Percentiles rank a stretch among this genome's conserved stretches.
phyloP scores from a whole-genome alignment of 2,329 filamentous ascomycete species.

The Cladophialophora chaetospira region DNA sequence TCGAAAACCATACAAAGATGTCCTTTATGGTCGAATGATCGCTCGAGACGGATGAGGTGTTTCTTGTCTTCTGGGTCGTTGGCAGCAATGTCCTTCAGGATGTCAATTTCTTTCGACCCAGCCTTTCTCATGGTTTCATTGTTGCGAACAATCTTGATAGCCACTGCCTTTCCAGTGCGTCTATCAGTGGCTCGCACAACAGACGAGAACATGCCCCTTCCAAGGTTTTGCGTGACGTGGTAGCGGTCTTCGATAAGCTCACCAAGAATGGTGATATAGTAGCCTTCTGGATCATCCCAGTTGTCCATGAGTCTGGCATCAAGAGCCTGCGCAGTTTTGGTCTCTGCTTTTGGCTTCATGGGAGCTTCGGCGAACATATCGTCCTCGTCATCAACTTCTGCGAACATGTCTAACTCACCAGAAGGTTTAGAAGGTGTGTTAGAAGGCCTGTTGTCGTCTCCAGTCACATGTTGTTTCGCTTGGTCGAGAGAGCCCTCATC shows the following conservation, averaged over 20 bases:
- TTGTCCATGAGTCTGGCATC: slow-evolving; percentile 83
- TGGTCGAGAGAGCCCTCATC: slow-evolving; percentile 59
- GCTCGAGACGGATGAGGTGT: slow-evolving; percentile 84
- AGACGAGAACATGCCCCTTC: slow-evolving; percentile 94
- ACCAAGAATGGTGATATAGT: slow-evolving; percentile 91
- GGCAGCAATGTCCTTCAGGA: slow-evolving; percentile 81
- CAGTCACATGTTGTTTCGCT: slow-evolving; percentile 58
- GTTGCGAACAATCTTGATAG: slow-evolving; percentile 96
- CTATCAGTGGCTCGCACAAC: slow-evolving; percentile 87
- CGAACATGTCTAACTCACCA: slow-evolving; percentile 66
- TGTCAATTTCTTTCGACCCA: slow-evolving; percentile 90
- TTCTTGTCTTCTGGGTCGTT: slow-evolving; percentile 87
- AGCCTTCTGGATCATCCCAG: slow-evolving; percentile 90
- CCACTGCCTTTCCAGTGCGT: slow-evolving; percentile 73
- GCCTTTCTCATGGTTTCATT: slow-evolving; percentile 91
- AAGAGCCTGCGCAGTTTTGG: slow-evolving; percentile 58
- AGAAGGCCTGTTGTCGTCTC: slow-evolving; percentile 41
- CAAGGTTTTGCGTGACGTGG: slow-evolving; percentile 81
- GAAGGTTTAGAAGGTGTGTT: slow-evolving; percentile 47
- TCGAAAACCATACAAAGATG: slow-evolving; percentile 98
- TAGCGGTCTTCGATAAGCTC: slow-evolving; percentile 89
- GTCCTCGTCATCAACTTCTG: slow-evolving; percentile 65
- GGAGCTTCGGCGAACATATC: slow-evolving; percentile 84
- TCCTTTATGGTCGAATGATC: slow-evolving; percentile 88
- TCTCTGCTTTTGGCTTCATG: slow-evolving; percentile 52